Evolutionary conservation across 345 rosid species (phyloP).

Genomic region (Barbarea vulgaris): DNA sequence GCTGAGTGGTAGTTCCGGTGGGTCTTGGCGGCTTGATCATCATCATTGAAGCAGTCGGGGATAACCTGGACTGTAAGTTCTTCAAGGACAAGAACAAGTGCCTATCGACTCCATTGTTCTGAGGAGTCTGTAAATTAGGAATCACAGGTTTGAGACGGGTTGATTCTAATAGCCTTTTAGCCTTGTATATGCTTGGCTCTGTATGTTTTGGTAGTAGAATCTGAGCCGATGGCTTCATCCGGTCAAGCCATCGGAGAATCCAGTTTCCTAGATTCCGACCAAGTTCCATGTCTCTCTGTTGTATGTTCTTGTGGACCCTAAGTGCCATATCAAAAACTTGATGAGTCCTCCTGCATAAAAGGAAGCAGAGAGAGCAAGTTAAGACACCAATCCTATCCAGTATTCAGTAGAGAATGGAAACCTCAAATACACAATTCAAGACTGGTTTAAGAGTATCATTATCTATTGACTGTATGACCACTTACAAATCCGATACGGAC

Average conservation of each 20-base stretch:
- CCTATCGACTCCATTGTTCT: constrained; percentile 50
- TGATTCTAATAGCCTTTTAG: constrained; percentile 47
- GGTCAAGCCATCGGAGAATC: constrained; percentile 76
- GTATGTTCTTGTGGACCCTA: constrained; percentile 68
- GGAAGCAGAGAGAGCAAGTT: constrained; percentile 6
- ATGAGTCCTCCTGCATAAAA: constrained; percentile 58
- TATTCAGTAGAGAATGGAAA: not conserved
- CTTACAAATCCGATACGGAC: not conserved
- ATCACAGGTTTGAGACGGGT: constrained; percentile 44
- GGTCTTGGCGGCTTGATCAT: constrained; percentile 55
- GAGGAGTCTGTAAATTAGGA: constrained; percentile 42
- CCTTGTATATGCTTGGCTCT: constrained; percentile 35
- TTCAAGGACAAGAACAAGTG: constrained; percentile 57
- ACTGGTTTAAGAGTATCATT: not conserved
- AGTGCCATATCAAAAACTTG: constrained; percentile 62
- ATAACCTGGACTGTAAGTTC: constrained; percentile 49
- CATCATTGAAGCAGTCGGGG: constrained; percentile 62
- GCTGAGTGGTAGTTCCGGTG: constrained; percentile 55
- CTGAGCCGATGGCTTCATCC: constrained; percentile 84
- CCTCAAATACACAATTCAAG: not conserved
- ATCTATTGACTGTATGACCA: not conserved
- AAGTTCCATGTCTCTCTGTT: constrained; percentile 75
- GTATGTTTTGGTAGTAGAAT: constrained; percentile 41
- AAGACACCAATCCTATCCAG: not conserved
- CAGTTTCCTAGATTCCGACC: constrained; percentile 84